A percentile compares a stretch with the other conserved stretches of the same genome.
These are phyloP conservation scores for Tricholoma hemisulphureum DNA, from an alignment of 768 basidiomycete genomes.

Conservation along the genomic window DNA sequence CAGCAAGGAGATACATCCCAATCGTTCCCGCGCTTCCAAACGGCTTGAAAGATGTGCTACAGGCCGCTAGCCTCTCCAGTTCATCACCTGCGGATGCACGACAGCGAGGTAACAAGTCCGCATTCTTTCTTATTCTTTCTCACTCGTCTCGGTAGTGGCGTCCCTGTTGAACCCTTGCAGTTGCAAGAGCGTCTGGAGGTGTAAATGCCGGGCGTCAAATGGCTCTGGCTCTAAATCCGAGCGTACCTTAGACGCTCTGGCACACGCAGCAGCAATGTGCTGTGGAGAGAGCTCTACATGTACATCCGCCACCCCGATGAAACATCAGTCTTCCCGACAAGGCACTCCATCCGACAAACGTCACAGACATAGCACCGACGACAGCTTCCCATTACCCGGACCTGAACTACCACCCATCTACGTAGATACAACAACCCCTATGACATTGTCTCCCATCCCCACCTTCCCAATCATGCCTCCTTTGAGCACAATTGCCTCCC, in stretches of 20 bases:
- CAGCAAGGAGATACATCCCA: conserved; percentile 69
- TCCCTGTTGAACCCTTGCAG: conserved; percentile 63
- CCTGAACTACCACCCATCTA: conserved; percentile 53
- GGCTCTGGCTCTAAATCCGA: conserved; percentile 5
- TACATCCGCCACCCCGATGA: conserved; percentile 5
- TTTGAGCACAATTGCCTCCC: conserved; percentile 53
- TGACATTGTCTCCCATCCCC: conserved; percentile 32
- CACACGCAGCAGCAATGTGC: conserved; percentile 38
- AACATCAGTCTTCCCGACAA: conserved; percentile 28
- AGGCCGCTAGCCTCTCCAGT: conserved; percentile 24
- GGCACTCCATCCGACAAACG: conserved; percentile 32
- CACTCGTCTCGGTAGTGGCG: conserved; percentile 45
- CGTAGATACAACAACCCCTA: conserved; percentile 23
- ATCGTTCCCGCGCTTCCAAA: conserved; percentile 72
- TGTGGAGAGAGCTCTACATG: conserved; percentile 17
- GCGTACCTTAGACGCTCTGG: conserved; percentile 32
- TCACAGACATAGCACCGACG: conserved; percentile 24
- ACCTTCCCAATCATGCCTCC: conserved; percentile 60
- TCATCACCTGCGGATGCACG: conserved; percentile 40
- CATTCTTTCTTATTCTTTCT: conserved; percentile 4
- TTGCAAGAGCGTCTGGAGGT: conserved; percentile 55
- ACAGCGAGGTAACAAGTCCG: conserved; percentile 44
- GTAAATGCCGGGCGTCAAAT: conserved; percentile 41
- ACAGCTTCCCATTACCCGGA: conserved; percentile 21
- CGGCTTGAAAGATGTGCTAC: conserved; percentile 59